Conservation (phyloP, 2,329 filamentous ascomycete species). For the Pyricularia pennisetigena region DNA sequence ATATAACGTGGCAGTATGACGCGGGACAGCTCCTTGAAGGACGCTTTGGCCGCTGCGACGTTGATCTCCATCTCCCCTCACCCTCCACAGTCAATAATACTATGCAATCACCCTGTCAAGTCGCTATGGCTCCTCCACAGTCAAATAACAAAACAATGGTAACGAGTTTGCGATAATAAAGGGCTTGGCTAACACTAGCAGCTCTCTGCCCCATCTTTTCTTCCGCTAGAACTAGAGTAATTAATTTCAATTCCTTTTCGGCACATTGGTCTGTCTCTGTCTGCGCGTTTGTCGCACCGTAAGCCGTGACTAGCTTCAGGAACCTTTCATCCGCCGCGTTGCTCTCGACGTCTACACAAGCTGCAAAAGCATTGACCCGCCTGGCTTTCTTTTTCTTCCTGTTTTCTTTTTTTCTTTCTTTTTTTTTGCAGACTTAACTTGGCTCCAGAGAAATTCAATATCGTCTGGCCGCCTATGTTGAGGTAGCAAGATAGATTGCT, state of each 20-base stretch:
- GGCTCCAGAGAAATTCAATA: neutral
- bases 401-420: neutral
- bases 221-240: neutral
- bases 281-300: neutral
- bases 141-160: neutral
- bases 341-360: neutral
- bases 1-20: neutral
- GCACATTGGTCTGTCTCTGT: neutral
- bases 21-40: neutral
- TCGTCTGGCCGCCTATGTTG: neutral
- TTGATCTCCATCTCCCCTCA: neutral
- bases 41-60: neutral
- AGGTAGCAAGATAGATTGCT: neutral
- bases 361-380: neutral
- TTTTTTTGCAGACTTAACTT: neutral
- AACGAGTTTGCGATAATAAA: neutral
- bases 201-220: neutral
- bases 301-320: neutral
- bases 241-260: no score
- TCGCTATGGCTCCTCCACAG: neutral
- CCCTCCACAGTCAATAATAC: neutral
- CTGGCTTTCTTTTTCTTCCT: neutral
- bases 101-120: neutral
- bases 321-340: neutral
- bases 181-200: neutral